These are phyloP conservation scores for Coemansia sp. DNA, from an alignment of 192 early-diverging fungal genomes.

Conservation along the genomic window DNA sequence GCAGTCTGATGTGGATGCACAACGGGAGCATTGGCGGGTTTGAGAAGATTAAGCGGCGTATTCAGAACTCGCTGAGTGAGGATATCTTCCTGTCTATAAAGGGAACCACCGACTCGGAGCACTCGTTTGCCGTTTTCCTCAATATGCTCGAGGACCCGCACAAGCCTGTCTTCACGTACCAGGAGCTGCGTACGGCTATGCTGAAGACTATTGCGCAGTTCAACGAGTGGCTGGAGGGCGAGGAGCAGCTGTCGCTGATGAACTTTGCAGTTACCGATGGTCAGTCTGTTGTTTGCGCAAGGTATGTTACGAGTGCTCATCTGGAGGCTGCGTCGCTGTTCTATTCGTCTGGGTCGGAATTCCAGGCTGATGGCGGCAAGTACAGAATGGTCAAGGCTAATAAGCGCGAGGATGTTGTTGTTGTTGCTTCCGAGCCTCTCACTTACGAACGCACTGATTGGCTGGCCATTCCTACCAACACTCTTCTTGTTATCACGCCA, in stretches of 20 bases:
- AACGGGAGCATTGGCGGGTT: conserved; percentile 73
- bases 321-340: conserved; percentile 74
- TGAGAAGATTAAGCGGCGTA: conserved; percentile 65
- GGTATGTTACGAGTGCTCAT: conserved; percentile 69
- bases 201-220: conserved; percentile 72
- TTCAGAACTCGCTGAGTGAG: conserved; percentile 64
- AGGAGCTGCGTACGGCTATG: conserved; percentile 69
- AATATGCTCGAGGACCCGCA: conserved; percentile 59
- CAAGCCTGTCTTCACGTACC: conserved; percentile 57
- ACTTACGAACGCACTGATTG: conserved; percentile 82
- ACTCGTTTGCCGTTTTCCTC: conserved; percentile 78
- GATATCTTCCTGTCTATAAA: conserved; percentile 70
- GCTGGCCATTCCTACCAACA: conserved; percentile 77
- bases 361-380: conserved; percentile 63
- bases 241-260: conserved; percentile 64
- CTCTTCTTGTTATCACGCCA: conserved; percentile 71
- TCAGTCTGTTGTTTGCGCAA: conserved; percentile 70
- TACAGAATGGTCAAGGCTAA: conserved; percentile 69
- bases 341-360: conserved; percentile 77
- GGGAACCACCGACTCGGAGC: conserved; percentile 81
- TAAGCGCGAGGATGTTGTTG: conserved; percentile 78
- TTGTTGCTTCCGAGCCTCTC: conserved; percentile 78
- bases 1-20: conserved; percentile 83
- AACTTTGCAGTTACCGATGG: conserved; percentile 87
- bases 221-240: conserved; percentile 62